A percentile compares a stretch with the other conserved stretches of the same genome.
phyloP scores from a whole-genome alignment of 345 rosid species.

The Eucalyptus viminalis region DNA sequence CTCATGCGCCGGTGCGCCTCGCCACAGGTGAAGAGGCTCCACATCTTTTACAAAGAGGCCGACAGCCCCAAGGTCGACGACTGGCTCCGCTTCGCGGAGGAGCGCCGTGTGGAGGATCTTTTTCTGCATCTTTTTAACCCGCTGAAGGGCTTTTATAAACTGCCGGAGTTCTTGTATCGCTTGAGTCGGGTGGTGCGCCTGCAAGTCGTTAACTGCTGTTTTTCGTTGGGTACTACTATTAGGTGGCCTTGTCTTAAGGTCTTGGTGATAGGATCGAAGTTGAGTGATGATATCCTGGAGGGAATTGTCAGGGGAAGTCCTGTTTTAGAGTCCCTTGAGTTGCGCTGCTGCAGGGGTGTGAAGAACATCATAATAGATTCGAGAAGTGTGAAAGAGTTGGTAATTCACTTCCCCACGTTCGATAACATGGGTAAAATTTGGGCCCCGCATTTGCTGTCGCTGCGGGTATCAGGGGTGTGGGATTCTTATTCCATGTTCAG shows the following conservation, averaged over 20 bases:
- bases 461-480: not conserved
- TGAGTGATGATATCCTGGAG: not conserved
- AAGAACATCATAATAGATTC: not conserved
- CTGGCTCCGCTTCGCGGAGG: not conserved
- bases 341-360: not conserved
- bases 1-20: not conserved
- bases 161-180: not conserved
- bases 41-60: not conserved
- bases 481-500: not conserved
- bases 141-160: not conserved
- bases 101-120: not conserved
- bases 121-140: fast-evolving
- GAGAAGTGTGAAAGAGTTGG: not conserved
- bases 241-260: not conserved
- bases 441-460: not conserved
- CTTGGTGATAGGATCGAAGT: not conserved
- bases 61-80: not conserved
- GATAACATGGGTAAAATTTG: not conserved
- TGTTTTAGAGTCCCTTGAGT: not conserved
- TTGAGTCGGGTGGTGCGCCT: not conserved
- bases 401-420: fast-evolving
- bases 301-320: not conserved
- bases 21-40: not conserved
- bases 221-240: not conserved
- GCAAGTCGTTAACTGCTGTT: not conserved